Conservation (phyloP, 139 green algal genomes). For the Zygnema cylindricum region DNA sequence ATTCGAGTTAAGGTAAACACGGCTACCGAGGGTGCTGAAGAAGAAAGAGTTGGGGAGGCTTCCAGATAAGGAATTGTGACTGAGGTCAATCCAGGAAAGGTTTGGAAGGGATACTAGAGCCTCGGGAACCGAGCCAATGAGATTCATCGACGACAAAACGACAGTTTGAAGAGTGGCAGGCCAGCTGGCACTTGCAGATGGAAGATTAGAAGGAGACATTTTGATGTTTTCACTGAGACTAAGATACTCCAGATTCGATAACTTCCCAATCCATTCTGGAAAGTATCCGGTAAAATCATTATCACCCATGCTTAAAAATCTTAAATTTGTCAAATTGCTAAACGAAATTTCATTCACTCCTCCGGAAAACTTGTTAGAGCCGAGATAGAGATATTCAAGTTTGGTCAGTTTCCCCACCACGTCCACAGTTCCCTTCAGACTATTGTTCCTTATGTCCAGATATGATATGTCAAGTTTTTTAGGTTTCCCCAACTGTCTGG, state of each 20-base stretch:
- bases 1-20: not conserved
- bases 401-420: not conserved
- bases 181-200: not conserved
- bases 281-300: not conserved
- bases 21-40: not conserved
- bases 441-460: slow-evolving; percentile 17
- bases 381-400: not conserved
- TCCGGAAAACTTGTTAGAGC: not conserved
- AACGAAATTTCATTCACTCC: not conserved
- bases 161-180: not conserved
- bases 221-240: not conserved
- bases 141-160: not conserved
- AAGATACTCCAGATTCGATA: not conserved
- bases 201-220: not conserved
- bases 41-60: not conserved
- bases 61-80: slow-evolving; percentile 15
- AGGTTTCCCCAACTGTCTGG: not conserved
- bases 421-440: not conserved
- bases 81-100: slow-evolving; percentile 21
- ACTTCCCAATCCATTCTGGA: not conserved
- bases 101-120: not conserved
- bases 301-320: not conserved
- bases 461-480: not conserved
- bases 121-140: slow-evolving; percentile 27
- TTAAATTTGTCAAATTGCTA: not conserved